Evolutionary conservation across 805 yeast species (phyloP), one percentile per base, ranked within the genome.

Genomic region (Yarrowia bubula): DNA sequence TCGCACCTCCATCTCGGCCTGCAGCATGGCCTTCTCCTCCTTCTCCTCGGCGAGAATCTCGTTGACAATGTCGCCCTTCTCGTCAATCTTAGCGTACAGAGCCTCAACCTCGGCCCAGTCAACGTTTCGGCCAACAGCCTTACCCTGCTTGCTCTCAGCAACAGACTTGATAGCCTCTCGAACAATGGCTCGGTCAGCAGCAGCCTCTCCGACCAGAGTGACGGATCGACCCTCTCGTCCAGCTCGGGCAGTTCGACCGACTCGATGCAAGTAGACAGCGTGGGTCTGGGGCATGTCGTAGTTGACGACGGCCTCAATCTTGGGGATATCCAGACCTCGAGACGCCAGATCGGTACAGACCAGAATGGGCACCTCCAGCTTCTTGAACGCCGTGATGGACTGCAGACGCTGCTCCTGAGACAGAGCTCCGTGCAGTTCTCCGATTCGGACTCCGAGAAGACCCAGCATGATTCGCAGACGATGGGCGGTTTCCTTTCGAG

Each of bases 221-320:
- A 95, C 88, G 50, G 98, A 89, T 65, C 84, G 84, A 83, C 99
- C 99, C 64, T 89, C 90, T 77, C 98, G 85, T 18, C 98, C 98
- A 61, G 98, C 99, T 84, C 99, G 90, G 9, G 99, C 99, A 65
- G 98, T 95, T 83, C 99, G 90, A 78, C 99, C 99, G 67, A 95
- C 97, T 81, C 99, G 89, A 78, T 95, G 99, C 72, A 95, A 80
- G 76, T 95, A 95, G 42, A 93, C 84, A 69, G 95, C 99, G 72
- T 89, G 87, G 35, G 89, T 81, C 75, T 90, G 90, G 60, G 99
- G 99, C 96, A 95, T 90, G 74, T 95, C 99, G 76, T 82, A 95
- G 77, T 95, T 95, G 73, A 95, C 84, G 53, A 95, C 99, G 67
- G 88, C 86, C 75, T 92, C 98, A 75, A 95, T 92, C 77, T 93